These are phyloP conservation scores for Pestalotiopsis sp. DNA, from an alignment of 2,329 filamentous ascomycete species.

Conservation along the genomic window DNA sequence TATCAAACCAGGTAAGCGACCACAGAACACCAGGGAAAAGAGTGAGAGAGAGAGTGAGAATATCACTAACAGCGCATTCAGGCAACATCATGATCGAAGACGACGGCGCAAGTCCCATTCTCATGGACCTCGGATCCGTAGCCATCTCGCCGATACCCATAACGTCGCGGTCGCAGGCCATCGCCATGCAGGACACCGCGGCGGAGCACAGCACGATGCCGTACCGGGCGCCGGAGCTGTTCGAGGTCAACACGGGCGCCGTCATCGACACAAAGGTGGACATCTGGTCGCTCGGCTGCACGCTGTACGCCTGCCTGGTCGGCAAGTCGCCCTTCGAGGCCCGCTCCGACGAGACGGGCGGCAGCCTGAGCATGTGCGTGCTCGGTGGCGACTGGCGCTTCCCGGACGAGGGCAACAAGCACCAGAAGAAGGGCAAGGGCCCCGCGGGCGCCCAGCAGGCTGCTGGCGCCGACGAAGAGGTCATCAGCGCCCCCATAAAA, in stretches of 20 bases:
- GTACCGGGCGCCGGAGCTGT: constrained; percentile 95
- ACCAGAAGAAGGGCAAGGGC: constrained; percentile 46
- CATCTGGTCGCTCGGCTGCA: constrained; percentile 97
- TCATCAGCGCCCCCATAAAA: constrained; percentile 80
- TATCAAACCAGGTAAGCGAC: constrained; percentile 82
- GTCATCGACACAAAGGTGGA: constrained; percentile 96
- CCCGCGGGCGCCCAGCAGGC: constrained; percentile 30
- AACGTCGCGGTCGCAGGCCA: constrained; percentile 84
- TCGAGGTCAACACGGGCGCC: constrained; percentile 93
- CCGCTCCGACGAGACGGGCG: constrained; percentile 92
- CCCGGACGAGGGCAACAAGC: constrained; percentile 77
- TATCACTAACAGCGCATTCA: neutral
- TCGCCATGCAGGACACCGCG: constrained; percentile 91
- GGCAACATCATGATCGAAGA: constrained; percentile 99
- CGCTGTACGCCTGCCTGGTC: constrained; percentile 94
- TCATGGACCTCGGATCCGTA: constrained; percentile 96
- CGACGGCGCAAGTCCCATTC: constrained; percentile 81
- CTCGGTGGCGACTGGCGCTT: constrained; percentile 95
- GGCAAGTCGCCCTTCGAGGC: constrained; percentile 97
- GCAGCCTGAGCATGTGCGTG: constrained; percentile 89
- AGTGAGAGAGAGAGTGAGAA: neutral
- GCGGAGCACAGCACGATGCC: constrained; percentile 99
- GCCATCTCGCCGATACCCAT: constrained; percentile 86
- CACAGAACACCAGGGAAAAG: neutral
- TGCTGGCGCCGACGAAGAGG: constrained; percentile 42